phyloP scores from a whole-genome alignment of 106 monocot species.

The Alisma plantagoaquatica region DNA sequence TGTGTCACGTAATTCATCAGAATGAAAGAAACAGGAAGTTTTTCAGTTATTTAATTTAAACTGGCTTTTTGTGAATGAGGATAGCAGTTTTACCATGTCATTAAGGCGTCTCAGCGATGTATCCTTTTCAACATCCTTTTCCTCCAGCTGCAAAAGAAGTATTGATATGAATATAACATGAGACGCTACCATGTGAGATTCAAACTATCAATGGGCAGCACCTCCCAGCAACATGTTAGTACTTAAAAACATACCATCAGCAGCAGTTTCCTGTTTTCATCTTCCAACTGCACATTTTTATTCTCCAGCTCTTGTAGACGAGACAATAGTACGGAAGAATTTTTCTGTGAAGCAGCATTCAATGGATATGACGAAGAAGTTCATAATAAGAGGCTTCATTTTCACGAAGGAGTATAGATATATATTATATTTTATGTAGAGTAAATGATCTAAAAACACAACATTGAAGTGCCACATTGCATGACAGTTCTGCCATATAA shows the following conservation, averaged over 20 bases:
- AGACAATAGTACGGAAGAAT: slow-evolving; percentile 31
- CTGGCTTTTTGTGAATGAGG: neutral
- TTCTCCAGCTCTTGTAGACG: slow-evolving; percentile 51
- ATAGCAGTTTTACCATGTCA: slow-evolving; percentile 36
- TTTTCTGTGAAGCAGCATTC: slow-evolving; percentile 35
- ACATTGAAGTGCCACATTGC: too few species aligned
- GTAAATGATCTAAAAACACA: too few species aligned
- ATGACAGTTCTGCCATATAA: too few species aligned
- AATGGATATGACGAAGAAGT: too few species aligned
- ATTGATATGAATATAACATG: too few species aligned
- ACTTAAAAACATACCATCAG: slow-evolving; percentile 31
- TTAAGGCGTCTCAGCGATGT: slow-evolving; percentile 45
- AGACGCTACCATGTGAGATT: neutral
- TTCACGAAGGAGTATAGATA: too few species aligned
- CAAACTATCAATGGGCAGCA: neutral
- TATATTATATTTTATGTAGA: too few species aligned
- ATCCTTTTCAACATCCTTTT: slow-evolving; percentile 50
- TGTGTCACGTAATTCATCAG: neutral
- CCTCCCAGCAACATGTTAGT: neutral
- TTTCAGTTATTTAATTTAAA: neutral
- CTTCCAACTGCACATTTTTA: slow-evolving; percentile 44
- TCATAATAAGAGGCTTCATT: too few species aligned
- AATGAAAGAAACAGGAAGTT: neutral
- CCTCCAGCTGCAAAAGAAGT: slow-evolving; percentile 43
- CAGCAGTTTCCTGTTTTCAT: slow-evolving; percentile 47